phyloP scores from a whole-genome alignment of 768 basidiomycete genomes.

The Cystobasidiopsis lactophilus region DNA sequence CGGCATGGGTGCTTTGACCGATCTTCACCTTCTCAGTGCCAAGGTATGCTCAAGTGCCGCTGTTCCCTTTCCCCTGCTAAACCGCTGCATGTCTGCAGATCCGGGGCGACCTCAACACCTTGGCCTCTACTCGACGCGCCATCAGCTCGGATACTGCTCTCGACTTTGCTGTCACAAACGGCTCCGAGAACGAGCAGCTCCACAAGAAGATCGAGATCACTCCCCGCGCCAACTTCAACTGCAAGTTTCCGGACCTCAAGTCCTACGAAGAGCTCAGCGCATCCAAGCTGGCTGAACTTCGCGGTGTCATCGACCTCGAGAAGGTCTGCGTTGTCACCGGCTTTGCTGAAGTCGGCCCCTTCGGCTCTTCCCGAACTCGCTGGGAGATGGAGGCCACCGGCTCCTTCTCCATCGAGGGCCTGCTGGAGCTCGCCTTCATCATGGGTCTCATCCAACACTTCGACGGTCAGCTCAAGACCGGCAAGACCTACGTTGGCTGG shows the following conservation, averaged over 20 bases:
- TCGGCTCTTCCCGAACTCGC: slow-evolving; percentile 90
- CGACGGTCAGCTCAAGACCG: slow-evolving; percentile 83
- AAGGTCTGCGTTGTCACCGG: slow-evolving; percentile 91
- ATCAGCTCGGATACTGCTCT: slow-evolving; percentile 81
- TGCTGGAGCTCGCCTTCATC: slow-evolving; percentile 99
- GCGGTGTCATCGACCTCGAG: slow-evolving; percentile 77
- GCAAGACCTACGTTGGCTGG: slow-evolving; percentile 89
- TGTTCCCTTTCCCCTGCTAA: not conserved
- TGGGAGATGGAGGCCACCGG: slow-evolving; percentile 99
- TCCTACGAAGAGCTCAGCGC: slow-evolving; percentile 23
- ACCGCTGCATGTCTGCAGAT: slow-evolving; percentile 35
- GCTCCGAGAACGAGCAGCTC: slow-evolving; percentile 73
- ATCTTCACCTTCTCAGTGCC: slow-evolving; percentile 8
- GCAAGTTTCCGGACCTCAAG: slow-evolving; percentile 77
- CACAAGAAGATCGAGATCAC: slow-evolving; percentile 79
- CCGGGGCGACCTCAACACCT: slow-evolving; percentile 54
- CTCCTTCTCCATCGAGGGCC: slow-evolving; percentile 91
- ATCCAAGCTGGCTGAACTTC: slow-evolving; percentile 51
- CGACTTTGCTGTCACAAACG: slow-evolving; percentile 82
- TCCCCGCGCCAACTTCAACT: slow-evolving; percentile 94
- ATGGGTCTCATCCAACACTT: slow-evolving; percentile 99
- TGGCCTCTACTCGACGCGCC: slow-evolving; percentile 78
- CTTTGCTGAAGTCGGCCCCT: slow-evolving; percentile 91
- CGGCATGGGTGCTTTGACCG: slow-evolving; percentile 10
- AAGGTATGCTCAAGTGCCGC: not conserved